Evolutionary conservation across 1,284 basidiomycete species (phyloP).

Genomic region (Cystobasidiaceae sp.): DNA sequence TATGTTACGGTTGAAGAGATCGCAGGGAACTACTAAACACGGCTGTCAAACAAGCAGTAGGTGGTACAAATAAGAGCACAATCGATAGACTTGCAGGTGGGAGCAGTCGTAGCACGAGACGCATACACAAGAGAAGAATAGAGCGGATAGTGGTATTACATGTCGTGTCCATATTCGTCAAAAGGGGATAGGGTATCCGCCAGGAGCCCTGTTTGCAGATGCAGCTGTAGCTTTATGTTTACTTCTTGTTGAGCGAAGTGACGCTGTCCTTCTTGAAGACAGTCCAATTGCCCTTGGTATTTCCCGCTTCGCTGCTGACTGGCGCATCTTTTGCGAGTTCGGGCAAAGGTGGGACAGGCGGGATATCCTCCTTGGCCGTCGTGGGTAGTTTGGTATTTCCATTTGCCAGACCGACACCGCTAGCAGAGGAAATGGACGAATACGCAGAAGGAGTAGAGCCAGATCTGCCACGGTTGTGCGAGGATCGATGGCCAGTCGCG

Average conservation of each 20-base stretch:
- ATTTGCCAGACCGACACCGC: conserved; percentile 3
- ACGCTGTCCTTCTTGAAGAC: conserved; percentile 16
- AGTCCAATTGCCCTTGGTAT: conserved; percentile 11
- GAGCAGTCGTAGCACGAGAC: too few species aligned
- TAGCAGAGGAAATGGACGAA: conserved; percentile 9
- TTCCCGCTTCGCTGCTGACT: neutral
- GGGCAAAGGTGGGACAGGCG: conserved; percentile 24
- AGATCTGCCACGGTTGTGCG: conserved; percentile 4
- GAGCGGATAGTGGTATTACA: too few species aligned
- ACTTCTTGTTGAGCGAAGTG: conserved; percentile 13
- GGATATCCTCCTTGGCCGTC: conserved; percentile 7
- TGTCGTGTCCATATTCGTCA: too few species aligned
- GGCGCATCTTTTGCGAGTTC: conserved; percentile 4
- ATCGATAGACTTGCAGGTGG: too few species aligned
- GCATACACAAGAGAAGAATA: too few species aligned
- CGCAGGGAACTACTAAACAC: neutral
- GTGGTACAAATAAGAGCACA: too few species aligned
- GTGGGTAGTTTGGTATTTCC: neutral
- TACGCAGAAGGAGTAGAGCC: conserved; percentile 27
- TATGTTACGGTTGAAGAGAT: neutral
- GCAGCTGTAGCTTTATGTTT: too few species aligned
- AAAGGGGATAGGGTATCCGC: neutral
- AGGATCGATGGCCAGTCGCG: neutral
- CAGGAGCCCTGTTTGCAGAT: neutral
- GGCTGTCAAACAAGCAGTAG: too few species aligned